Percentiles rank a stretch among this genome's conserved stretches.
Conservation (phyloP, 2,329 filamentous ascomycete genomes). For the Leptographium radiaticola region DNA sequence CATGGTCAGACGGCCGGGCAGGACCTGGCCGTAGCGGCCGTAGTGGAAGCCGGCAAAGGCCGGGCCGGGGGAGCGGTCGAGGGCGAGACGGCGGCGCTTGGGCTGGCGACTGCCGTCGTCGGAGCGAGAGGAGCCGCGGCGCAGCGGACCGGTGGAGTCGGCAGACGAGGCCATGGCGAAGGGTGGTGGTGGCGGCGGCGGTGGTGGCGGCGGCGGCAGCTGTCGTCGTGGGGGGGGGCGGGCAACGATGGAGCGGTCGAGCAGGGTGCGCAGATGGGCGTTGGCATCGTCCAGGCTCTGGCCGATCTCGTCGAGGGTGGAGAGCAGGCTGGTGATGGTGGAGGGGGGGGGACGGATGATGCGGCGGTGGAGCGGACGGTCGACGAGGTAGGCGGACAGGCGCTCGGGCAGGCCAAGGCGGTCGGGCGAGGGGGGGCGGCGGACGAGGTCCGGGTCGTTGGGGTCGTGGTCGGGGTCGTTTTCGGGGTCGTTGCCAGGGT, state of each 20-base stretch:
- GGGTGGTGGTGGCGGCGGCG: neutral
- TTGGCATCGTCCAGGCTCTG: constrained; percentile 28
- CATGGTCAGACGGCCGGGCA: constrained; percentile 69
- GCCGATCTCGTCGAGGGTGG: constrained; percentile 7
- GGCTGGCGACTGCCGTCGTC: constrained; percentile 29
- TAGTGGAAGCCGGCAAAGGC: constrained; percentile 55
- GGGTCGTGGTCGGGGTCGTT: too few species aligned
- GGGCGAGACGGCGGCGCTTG: constrained; percentile 59
- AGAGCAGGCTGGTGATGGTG: neutral
- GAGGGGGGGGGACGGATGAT: neutral
- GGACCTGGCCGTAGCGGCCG: constrained; percentile 76
- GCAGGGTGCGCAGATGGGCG: constrained; percentile 27
- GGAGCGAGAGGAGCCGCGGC: constrained; percentile 4
- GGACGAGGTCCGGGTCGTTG: neutral
- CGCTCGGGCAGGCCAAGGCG: too few species aligned
- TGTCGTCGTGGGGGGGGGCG: neutral
- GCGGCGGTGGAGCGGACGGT: too few species aligned
- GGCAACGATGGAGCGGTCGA: constrained; percentile 19
- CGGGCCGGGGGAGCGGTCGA: constrained; percentile 36
- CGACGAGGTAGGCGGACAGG: neutral
- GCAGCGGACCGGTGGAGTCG: neutral
- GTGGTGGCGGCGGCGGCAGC: neutral
- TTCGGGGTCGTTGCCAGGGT: too few species aligned
- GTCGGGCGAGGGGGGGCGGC: neutral
- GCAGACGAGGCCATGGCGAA: neutral